A percentile compares a stretch with the other conserved stretches of the same genome.
Conservation (phyloP, 306 rosid species). For the Ochetophila trinervis region DNA sequence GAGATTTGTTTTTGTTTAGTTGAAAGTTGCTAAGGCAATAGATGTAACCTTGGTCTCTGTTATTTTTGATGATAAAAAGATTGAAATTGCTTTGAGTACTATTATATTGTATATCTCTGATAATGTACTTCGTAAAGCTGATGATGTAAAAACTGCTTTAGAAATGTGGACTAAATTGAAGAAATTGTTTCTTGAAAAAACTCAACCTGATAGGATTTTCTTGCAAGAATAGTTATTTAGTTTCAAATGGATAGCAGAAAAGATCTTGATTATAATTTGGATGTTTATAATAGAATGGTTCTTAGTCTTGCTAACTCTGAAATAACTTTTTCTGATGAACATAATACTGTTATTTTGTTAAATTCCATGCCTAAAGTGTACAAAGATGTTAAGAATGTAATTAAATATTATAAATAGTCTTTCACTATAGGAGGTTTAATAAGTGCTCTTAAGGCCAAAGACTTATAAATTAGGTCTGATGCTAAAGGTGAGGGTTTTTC, state of each 20-base stretch:
- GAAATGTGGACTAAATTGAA: no score
- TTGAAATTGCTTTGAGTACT: no score
- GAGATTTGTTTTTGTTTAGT: neutral
- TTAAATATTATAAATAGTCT: neutral
- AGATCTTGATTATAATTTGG: no score
- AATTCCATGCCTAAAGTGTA: neutral
- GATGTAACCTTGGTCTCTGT: no score
- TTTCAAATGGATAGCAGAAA: no score
- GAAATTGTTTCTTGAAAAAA: no score
- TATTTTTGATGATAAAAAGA: neutral
- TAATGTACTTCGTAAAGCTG: neutral
- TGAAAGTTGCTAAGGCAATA: neutral
- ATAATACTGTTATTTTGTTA: neutral
- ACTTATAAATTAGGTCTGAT: neutral
- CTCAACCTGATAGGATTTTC: no score
- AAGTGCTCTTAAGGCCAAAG: neutral
- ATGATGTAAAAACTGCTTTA: neutral
- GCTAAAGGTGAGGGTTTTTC: neutral
- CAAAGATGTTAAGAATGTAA: neutral
- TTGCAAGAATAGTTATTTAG: no score
- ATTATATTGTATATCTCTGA: neutral
- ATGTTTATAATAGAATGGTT: no score
- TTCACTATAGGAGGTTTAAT: neutral
- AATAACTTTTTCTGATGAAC: neutral
- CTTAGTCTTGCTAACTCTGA: no score